Evolutionary conservation across 805 yeast species (phyloP).

Genomic region (Cyberlindnera sargentensis): DNA sequence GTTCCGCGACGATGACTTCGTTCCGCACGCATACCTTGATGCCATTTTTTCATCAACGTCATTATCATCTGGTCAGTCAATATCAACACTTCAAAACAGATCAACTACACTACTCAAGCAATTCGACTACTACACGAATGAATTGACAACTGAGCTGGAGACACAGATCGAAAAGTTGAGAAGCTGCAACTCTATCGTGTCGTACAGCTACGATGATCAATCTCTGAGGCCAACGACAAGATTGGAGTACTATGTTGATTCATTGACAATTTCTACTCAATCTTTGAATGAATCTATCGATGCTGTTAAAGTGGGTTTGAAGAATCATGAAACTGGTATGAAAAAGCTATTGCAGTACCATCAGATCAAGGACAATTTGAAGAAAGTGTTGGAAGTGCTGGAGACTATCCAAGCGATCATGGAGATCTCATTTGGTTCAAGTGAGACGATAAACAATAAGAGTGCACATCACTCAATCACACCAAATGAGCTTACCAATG

Average conservation of each 20-base stretch:
- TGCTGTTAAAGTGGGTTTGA: conserved; percentile 19
- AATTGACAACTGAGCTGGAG: conserved; percentile 48
- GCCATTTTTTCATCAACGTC: conserved; percentile 34
- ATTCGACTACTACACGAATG: conserved; percentile 56
- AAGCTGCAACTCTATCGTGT: conserved; percentile 42
- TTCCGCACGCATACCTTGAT: conserved; percentile 59
- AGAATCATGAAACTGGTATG: conserved; percentile 20
- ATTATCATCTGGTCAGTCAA: conserved; percentile 4
- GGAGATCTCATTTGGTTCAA: conserved; percentile 21
- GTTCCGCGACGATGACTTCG: conserved; percentile 63
- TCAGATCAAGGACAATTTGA: conserved; percentile 37
- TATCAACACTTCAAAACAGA: conserved; percentile 36
- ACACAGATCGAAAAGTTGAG: conserved; percentile 41
- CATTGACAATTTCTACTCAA: conserved; percentile 49
- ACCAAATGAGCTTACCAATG: conserved; percentile 27
- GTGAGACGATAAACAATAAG: neutral
- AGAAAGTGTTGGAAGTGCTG: conserved; percentile 39
- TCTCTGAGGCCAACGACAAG: conserved; percentile 43
- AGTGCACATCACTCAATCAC: conserved; percentile 21
- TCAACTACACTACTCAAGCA: conserved; percentile 49
- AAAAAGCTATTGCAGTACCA: conserved; percentile 38
- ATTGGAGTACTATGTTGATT: conserved; percentile 59
- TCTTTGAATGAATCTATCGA: conserved; percentile 45
- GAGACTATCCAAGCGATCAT: conserved; percentile 36
- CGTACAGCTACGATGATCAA: conserved; percentile 29